Conservation (phyloP, 805 yeast genomes). For the Deakozyma indianensis region DNA sequence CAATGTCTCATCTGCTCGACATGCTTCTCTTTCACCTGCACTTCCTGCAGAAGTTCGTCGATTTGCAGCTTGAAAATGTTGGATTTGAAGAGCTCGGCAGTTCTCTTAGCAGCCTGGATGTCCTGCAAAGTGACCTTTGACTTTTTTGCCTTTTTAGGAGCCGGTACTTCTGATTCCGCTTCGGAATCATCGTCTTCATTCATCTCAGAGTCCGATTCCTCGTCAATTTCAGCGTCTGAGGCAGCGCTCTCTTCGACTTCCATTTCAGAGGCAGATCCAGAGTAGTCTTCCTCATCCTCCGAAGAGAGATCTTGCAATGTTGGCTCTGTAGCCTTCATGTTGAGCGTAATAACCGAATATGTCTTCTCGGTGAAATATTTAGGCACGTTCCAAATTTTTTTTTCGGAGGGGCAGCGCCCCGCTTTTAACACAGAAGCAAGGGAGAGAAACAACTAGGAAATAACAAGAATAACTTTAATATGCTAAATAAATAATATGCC, state of each 20-base stretch:
- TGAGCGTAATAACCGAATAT: too few species aligned
- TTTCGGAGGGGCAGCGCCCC: not conserved
- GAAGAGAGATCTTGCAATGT: not conserved
- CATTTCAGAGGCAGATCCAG: not conserved
- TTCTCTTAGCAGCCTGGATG: conserved; percentile 80
- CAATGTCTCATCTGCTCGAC: conserved; percentile 56
- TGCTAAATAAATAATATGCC: conserved; percentile 5
- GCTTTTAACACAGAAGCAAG: not conserved
- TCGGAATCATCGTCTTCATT: not conserved
- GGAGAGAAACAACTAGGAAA: not conserved
- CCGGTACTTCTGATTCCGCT: not conserved
- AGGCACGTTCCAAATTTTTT: not conserved
- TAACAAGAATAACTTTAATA: not conserved
- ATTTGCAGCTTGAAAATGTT: conserved; percentile 91
- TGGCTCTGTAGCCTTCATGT: not conserved
- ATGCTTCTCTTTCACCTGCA: conserved; percentile 57
- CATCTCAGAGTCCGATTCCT: not conserved
- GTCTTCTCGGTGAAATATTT: not conserved
- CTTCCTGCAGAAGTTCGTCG: conserved; percentile 76
- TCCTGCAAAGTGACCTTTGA: conserved; percentile 24
- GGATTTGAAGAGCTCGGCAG: conserved; percentile 87
- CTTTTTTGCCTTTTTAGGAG: not conserved
- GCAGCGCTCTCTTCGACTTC: not conserved
- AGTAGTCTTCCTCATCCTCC: not conserved
- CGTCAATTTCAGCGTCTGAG: not conserved